These are phyloP conservation scores for Plasmopara viticola DNA, from an alignment of 352 stramenopile genomes.

Conservation along the genomic window DNA sequence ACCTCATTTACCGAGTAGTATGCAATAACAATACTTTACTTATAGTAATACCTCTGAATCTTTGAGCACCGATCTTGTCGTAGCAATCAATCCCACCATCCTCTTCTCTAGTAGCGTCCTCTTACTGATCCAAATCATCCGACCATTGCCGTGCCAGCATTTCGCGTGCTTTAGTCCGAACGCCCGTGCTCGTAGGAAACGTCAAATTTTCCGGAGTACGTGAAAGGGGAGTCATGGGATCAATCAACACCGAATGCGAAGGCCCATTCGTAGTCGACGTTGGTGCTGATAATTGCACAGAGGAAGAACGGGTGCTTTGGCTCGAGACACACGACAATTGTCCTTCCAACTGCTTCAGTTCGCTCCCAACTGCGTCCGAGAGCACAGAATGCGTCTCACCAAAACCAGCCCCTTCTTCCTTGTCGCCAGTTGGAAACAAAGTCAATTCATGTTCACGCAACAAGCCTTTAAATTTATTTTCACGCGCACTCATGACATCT, in stretches of 20 bases:
- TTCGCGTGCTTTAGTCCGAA: constrained; percentile 50
- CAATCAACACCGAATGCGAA: constrained; percentile 31
- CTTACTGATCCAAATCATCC: constrained; percentile 30
- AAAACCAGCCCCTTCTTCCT: constrained; percentile 3
- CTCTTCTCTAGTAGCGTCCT: neutral
- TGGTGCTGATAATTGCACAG: constrained; percentile 6
- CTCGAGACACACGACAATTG: constrained; percentile 23
- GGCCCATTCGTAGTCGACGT: constrained; percentile 13
- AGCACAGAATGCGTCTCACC: constrained; percentile 14
- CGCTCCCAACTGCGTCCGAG: constrained; percentile 32
- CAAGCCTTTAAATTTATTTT: constrained; percentile 63
- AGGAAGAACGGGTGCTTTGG: constrained; percentile 8
- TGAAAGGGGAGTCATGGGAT: constrained; percentile 43
- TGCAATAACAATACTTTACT: too few relatives aligned
- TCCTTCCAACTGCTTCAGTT: constrained; percentile 28
- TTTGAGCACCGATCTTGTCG: neutral
- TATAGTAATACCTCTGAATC: too few relatives aligned
- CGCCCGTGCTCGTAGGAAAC: constrained; percentile 42
- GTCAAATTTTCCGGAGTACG: constrained; percentile 28
- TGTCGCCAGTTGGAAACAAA: constrained; percentile 28
- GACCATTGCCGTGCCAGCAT: constrained; percentile 59
- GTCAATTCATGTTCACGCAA: constrained; percentile 42
- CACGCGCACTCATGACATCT: constrained; percentile 43
- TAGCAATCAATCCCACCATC: neutral
- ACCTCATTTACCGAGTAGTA: too few relatives aligned